A percentile compares a stretch with the other conserved stretches of the same genome.
These are phyloP conservation scores for Sphenostylis stenocarpa DNA, from an alignment of 306 rosid species.

Conservation along the genomic window DNA sequence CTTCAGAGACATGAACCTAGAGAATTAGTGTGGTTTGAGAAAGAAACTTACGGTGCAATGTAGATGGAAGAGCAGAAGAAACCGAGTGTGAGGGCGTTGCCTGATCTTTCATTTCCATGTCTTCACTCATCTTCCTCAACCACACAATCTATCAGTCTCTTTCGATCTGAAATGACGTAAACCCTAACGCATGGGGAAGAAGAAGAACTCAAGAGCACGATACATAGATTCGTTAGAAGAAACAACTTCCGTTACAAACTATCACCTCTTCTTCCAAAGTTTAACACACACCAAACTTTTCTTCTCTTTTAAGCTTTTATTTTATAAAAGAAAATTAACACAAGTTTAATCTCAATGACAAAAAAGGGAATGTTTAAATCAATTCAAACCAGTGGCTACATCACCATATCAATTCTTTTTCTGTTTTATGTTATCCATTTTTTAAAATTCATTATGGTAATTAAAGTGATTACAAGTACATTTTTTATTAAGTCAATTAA, in stretches of 20 bases:
- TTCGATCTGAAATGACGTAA: background rate
- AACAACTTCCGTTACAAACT: background rate
- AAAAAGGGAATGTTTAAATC: no score
- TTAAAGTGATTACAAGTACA: no score
- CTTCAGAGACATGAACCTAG: background rate
- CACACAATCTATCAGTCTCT: background rate
- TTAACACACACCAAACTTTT: background rate
- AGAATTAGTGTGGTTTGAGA: background rate
- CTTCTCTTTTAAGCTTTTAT: background rate
- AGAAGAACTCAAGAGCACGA: background rate
- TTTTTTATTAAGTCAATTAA: no score
- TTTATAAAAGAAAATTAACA: background rate
- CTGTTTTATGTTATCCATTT: no score
- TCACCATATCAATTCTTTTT: no score
- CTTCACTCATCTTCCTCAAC: conserved; percentile 31
- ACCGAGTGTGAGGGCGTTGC: conserved; percentile 36
- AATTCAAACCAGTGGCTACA: no score
- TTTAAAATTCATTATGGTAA: no score
- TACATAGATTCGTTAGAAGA: background rate
- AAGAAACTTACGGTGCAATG: conserved; percentile 32
- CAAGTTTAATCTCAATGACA: no score
- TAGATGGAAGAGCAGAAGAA: conserved; percentile 31
- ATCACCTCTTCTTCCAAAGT: background rate
- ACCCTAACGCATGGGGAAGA: background rate
- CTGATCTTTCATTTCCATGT: conserved; percentile 40